Conservation (phyloP, 2,329 filamentous ascomycete genomes). For the Aaosphaeria pasadenensis region DNA sequence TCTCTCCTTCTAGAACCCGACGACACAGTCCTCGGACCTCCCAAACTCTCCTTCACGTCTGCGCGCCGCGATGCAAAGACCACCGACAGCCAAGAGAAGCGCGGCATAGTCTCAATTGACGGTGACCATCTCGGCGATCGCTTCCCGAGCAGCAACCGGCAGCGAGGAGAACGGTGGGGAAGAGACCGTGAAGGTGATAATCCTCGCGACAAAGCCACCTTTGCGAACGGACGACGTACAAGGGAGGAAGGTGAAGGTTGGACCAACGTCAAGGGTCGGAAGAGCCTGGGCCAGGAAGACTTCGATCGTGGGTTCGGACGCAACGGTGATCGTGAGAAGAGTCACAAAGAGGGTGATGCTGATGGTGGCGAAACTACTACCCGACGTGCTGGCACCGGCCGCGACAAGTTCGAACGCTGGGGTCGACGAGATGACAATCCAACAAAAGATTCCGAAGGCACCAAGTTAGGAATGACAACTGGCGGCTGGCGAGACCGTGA, state of each 20-base stretch:
- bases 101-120: constrained; percentile 30
- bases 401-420: constrained; percentile 73
- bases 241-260: constrained; percentile 65
- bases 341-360: constrained; percentile 38
- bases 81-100: constrained; percentile 35
- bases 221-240: constrained; percentile 39
- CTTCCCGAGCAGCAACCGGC: constrained; percentile 18
- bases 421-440: constrained; percentile 56
- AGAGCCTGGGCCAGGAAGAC: constrained; percentile 70
- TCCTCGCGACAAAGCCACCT: constrained; percentile 27
- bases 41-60: constrained; percentile 79
- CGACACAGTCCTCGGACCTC: constrained; percentile 81
- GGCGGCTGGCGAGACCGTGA: constrained; percentile 59
- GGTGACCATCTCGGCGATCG: constrained; percentile 38
- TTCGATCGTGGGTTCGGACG: constrained; percentile 65
- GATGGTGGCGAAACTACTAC: constrained; percentile 48
- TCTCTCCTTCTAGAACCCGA: constrained; percentile 58
- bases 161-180: constrained; percentile 40
- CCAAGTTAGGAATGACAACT: constrained; percentile 29
- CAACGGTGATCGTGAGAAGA: constrained; percentile 49
- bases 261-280: constrained; percentile 71
- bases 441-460: constrained; percentile 46
- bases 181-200: constrained; percentile 42
- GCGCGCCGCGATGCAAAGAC: constrained; percentile 57
- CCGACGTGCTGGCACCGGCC: constrained; percentile 63